Base-by-base conservation (phyloP, 805 yeast species). In the Candida boidinii region DNA sequence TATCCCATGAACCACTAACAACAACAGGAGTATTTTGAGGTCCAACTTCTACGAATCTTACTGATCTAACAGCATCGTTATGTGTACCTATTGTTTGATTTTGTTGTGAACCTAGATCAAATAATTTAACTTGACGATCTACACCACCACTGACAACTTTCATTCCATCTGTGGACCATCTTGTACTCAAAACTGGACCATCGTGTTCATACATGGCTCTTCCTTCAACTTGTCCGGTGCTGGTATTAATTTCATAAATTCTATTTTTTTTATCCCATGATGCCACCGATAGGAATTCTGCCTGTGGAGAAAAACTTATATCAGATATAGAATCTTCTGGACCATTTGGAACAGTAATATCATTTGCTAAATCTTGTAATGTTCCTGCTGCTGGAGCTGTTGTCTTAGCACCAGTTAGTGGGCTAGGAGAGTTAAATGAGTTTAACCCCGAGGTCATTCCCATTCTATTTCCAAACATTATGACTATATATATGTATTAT, bases 221-320 rank as follows among this genome's bases (percentile, higher is more conserved):
- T 7, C 95, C 96, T 48, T 83, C 92, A 19, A 85, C 76, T 35
- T 73, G 72, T 4, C 96, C 96, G 25, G 72, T 69, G 34, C 69
- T 65, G 27, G 78, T 68, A 52, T 66, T 71, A 13, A 88, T 76
- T 56, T 92, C 97, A 66, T 92, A 92, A 35, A 92, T 79, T 39
- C 97, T 71, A 26, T 86, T 96, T 53, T 86, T 87, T 47, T 81
- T 83, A 59, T 92, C 98, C 98, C 98, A 92, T 13, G 94, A 79
- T 13, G 94, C 72, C 4, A 76, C 92, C 3, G 94, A 74, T 38
- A 92, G 55, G 37, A 76, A 66, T 43, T 92, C 95, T 14, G 81
- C 90, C 43, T 70, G 82, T 12, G 97, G 85, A 10, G 95, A 83
- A 59, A 90, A 92, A 14, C 86, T 66, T 35, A 92, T 54, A 45